Evolutionary conservation across 2,329 filamentous ascomycete species (phyloP).

Genomic region (Dryadomyces sulphureus): DNA sequence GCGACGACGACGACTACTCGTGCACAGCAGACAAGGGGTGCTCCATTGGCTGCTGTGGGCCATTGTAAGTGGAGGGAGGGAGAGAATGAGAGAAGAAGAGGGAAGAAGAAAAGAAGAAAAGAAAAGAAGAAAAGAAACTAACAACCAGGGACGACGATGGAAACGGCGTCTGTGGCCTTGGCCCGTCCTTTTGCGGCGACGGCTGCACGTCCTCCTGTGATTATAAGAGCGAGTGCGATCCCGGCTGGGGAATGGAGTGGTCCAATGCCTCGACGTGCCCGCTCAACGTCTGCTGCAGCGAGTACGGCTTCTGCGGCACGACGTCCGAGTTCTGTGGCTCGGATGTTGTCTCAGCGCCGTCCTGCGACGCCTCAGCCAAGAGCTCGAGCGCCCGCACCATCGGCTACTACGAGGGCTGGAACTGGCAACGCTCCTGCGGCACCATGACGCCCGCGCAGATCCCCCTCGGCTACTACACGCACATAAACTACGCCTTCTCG

Average conservation of each 20-base stretch:
- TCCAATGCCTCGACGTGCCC: no score
- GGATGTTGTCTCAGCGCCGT: conserved; percentile 12
- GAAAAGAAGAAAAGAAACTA: not conserved
- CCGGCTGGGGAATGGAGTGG: no score
- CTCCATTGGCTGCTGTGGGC: not conserved
- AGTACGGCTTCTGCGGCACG: conserved; percentile 19
- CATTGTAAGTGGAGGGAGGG: not conserved
- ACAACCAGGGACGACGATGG: not conserved
- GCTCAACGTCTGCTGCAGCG: conserved; percentile 18
- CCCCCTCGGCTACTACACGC: conserved; percentile 13
- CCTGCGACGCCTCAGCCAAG: conserved; percentile 10
- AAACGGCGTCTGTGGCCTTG: not conserved
- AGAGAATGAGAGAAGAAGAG: not conserved
- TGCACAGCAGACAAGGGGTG: not conserved
- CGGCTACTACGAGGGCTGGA: not conserved
- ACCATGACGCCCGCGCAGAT: not conserved
- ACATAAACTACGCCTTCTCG: conserved; percentile 21
- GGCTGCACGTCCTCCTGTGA: not conserved
- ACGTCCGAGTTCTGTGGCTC: conserved; percentile 15
- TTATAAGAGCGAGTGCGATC: no score
- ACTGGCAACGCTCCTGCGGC: not conserved
- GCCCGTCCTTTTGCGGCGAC: not conserved
- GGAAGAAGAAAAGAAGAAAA: not conserved
- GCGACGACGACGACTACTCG: not conserved
- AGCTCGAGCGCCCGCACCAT: not conserved